Evolutionary conservation across 2,329 filamentous ascomycete species (phyloP), one percentile per base, ranked within the genome.

Genomic region (Raffaelea ambrosiae): DNA sequence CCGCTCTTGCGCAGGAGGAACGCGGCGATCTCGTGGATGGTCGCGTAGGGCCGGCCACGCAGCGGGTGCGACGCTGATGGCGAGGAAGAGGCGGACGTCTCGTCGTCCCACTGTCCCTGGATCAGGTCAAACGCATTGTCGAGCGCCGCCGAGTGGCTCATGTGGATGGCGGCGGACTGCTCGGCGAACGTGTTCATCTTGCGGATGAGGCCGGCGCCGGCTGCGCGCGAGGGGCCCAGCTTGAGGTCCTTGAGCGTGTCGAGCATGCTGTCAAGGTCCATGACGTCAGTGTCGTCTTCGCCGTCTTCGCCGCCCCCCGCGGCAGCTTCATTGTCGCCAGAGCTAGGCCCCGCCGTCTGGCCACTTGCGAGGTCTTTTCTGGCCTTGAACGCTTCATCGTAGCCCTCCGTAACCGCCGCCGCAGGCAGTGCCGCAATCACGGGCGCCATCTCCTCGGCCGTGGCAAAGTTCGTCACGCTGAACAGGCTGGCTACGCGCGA

Each of bases 11-110:
- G 50, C 20, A 76, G 62, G 19, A 77, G 54, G 19, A 64, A 55
- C 18, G 70, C 63, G 5, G 76, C 68, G 40, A 80, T 70, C 52
- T 79, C 69, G 44, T 71, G 66, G 8, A 81, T 58, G 31, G 69
- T 74, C 49, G 78, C 51, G 61, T 66, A 50, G 67, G 40, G 35
- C 8, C 19, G 44, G 16, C 22, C 14, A 16, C 16, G 22, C 26
- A 41, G 21, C n/a, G n/a, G n/a, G n/a, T n/a, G n/a, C n/a, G n/a
- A n/a, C n/a, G n/a, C n/a, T n/a, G n/a, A n/a, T n/a, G n/a, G n/a
- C n/a, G n/a, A n/a, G n/a, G n/a, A n/a, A n/a, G n/a, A n/a, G 26
- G 26, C 26, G 7, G 13, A 29, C 7, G 26, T 7, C 19, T 13
- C 20, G 7, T 13, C 19, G 13, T 33, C 14, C 4, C 11, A 22